Evolutionary conservation across 805 yeast genomes (phyloP), one percentile per base, ranked within the genome.

Genomic region (Schizosaccharomyces lindneri): DNA sequence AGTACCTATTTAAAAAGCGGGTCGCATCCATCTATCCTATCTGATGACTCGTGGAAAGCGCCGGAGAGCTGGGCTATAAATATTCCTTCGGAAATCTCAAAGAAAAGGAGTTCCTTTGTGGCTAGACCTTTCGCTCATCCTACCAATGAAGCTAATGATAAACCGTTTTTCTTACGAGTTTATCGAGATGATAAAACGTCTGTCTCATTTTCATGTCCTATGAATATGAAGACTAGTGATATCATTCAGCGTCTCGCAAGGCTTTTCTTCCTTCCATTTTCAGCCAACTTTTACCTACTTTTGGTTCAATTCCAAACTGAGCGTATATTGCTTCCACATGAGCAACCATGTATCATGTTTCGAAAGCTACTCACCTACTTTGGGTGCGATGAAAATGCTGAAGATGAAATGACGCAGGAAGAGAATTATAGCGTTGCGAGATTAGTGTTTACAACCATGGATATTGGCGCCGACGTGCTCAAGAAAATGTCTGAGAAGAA

Each of bases 111-210:
- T 15, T 32, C n/a, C 17, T 39, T 21, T 48, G 7, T 13, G 19
- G 46, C 60, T 4, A n/a, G 29, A n/a, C 17, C 24, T 9, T 48
- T 19, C 9, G 29, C 55, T 48, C 6, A 24, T n/a, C 55, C 55
- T 48, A 19, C 6, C 29, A 15, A 19, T n/a, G 29, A 15, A n/a
- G 13, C 9, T 19, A 5, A 13, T 19, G 24, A n/a, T 13, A n/a
- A 48, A 48, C 29, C 24, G 32, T 48, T 48, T 24, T 24, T 19
- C 17, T 24, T 90, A 27, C 81, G 95, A 64, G 82, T 90, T 1
- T 88, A 85, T 73, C 81, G 84, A 63, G 85, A 81, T 61, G 95
- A 86, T 63, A 89, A 87, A 66, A 84, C 88, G 11, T 86, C 87
- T 65, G 84, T 93, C 17, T 86, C 95, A 0, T 73, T 90, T 24